phyloP scores from a whole-genome alignment of 345 rosid genomes.

The Bruguiera parviflora region DNA sequence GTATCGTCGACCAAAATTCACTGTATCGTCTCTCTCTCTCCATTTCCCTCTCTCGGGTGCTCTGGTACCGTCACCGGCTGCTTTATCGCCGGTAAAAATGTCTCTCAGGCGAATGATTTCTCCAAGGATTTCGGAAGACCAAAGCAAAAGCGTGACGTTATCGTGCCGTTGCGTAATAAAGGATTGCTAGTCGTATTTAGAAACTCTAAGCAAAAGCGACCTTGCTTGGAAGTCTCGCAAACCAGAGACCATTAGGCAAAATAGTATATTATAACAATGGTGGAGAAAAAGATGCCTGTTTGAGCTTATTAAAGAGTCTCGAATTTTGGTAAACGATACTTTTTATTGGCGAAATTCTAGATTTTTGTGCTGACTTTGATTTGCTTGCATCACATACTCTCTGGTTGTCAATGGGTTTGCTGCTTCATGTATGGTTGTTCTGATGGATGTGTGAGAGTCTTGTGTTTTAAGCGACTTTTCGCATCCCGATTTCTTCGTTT shows the following conservation, averaged over 20 bases:
- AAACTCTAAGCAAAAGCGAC: constrained; percentile 31
- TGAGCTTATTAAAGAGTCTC: constrained; percentile 12
- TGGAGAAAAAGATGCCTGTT: too few species aligned
- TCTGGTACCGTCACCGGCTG: constrained; percentile 5
- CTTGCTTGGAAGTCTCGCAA: constrained; percentile 41
- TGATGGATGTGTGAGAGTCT: not conserved
- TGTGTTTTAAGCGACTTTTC: constrained; percentile 9
- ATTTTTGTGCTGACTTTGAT: constrained; percentile 28
- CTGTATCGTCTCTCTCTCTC: not conserved
- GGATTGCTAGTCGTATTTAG: constrained; percentile 36
- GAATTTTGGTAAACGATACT: constrained; percentile 28
- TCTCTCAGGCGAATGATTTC: constrained; percentile 15
- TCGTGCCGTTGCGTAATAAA: constrained; percentile 45
- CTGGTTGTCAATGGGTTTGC: not conserved
- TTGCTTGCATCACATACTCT: constrained; percentile 12
- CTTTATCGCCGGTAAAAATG: constrained; percentile 19
- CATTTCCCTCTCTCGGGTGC: not conserved
- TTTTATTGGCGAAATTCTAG: constrained; percentile 15
- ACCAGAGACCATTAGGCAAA: constrained; percentile 24
- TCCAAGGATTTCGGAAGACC: constrained; percentile 1
- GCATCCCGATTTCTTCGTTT: constrained; percentile 3
- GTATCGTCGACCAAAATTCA: not conserved
- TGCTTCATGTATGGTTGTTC: not conserved
- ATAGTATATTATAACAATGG: constrained; percentile 26
- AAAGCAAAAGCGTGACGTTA: constrained; percentile 32